A percentile compares a stretch with the other conserved stretches of the same genome.
These are phyloP conservation scores for Aspergillus conjunctus DNA, from an alignment of 495 filamentous ascomycete genomes.

Conservation along the genomic window DNA sequence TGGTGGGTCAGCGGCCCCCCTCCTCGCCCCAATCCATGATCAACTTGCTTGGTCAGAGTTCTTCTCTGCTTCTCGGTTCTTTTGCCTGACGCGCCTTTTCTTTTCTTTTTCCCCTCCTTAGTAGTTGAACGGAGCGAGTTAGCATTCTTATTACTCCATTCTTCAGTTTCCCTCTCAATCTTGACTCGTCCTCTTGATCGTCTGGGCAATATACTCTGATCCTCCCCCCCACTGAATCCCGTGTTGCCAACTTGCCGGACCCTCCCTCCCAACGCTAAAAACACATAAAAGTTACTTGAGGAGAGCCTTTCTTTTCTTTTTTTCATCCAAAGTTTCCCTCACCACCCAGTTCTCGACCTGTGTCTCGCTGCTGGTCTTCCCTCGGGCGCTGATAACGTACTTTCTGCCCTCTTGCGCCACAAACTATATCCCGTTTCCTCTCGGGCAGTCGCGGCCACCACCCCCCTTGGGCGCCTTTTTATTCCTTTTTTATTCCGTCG, in stretches of 20 bases:
- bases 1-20: conserved; percentile 13
- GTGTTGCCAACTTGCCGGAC: conserved; percentile 16
- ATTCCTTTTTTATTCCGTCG: conserved; percentile 28
- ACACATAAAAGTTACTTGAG: conserved; percentile 17
- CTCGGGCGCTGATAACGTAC: background rate
- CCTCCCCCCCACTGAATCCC: conserved; percentile 19
- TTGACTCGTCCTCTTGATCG: conserved; percentile 17
- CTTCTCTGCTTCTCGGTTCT: conserved; percentile 4
- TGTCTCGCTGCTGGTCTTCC: background rate
- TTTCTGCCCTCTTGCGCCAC: conserved; percentile 13
- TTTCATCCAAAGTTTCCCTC: background rate
- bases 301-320: background rate
- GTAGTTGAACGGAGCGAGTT: background rate
- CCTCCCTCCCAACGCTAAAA: conserved; percentile 17
- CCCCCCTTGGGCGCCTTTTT: conserved; percentile 1
- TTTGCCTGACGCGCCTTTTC: background rate
- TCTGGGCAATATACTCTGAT: conserved; percentile 6
- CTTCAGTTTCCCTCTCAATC: background rate
- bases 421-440: background rate
- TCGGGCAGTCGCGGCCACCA: background rate
- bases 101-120: background rate
- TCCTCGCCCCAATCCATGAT: background rate
- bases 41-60: background rate
- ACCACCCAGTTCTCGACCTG: background rate
- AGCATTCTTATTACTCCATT: background rate